phyloP scores from a whole-genome alignment of 768 basidiomycete genomes.

The Kwoniella sp. region DNA sequence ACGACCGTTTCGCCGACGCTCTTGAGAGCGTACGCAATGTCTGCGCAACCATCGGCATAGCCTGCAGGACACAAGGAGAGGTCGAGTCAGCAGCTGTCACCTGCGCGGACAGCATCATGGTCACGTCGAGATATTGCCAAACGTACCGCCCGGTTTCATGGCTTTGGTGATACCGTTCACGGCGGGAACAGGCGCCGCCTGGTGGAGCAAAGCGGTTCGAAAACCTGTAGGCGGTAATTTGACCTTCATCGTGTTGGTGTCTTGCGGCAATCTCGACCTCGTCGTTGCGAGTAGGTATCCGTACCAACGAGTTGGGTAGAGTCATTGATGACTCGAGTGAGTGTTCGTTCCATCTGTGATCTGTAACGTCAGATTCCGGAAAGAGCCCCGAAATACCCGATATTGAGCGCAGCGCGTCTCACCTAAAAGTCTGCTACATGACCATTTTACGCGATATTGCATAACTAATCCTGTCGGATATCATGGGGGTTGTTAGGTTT shows the following conservation, averaged over 20 bases:
- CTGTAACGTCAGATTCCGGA: not conserved
- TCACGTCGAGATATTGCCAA: not conserved
- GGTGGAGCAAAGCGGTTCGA: constrained; percentile 31
- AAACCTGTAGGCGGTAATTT: constrained; percentile 9
- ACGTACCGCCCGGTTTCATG: constrained; percentile 45
- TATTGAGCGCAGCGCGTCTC: not conserved
- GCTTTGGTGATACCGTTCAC: constrained; percentile 49
- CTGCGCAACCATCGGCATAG: constrained; percentile 45
- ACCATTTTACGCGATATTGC: not conserved
- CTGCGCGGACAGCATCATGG: not conserved
- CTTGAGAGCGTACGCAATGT: constrained; percentile 42
- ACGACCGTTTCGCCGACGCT: constrained; percentile 24
- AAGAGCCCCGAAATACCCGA: not conserved
- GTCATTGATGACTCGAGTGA: no score
- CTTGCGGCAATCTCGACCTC: not conserved
- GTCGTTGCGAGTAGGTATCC: no score
- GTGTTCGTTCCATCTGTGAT: not conserved
- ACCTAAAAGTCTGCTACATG: no score
- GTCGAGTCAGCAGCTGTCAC: not conserved
- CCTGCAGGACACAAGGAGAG: constrained; percentile 14
- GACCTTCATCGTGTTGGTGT: constrained; percentile 2
- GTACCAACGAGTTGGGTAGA: no score
- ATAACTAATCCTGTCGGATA: no score
- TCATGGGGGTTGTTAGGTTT: no score
- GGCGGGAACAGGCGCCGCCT: constrained; percentile 33